These are phyloP conservation scores for Whalleya microplaca DNA, from an alignment of 2,329 filamentous ascomycete species.

Conservation along the genomic window DNA sequence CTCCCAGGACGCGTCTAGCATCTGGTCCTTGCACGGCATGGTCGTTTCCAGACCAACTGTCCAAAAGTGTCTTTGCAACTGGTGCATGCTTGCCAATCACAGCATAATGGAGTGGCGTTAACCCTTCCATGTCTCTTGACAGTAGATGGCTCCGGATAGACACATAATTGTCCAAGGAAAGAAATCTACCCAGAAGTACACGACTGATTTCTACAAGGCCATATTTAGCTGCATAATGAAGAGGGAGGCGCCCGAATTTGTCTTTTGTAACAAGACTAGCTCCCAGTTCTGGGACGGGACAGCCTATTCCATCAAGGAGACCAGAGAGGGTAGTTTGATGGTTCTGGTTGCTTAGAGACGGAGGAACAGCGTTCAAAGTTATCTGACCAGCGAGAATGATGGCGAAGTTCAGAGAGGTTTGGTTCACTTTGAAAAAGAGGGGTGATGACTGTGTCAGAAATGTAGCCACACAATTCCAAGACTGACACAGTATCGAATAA, in stretches of 20 bases:
- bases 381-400: neutral
- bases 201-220: neutral
- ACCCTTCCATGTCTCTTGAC: neutral
- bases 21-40: neutral
- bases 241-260: neutral
- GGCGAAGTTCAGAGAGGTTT: neutral
- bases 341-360: too few species aligned
- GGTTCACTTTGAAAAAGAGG: neutral
- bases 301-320: neutral
- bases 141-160: neutral
- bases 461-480: neutral
- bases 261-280: neutral
- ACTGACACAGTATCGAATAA: neutral
- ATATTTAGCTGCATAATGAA: neutral
- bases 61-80: neutral
- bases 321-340: too few species aligned
- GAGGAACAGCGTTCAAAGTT: neutral
- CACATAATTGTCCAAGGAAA: neutral
- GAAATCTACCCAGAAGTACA: neutral
- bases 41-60: neutral
- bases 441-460: neutral
- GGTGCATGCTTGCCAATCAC: neutral
- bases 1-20: neutral
- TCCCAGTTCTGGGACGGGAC: neutral
- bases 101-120: conserved; percentile 12